Conservation (phyloP, 495 filamentous ascomycete species). For the Penicillium canescens region DNA sequence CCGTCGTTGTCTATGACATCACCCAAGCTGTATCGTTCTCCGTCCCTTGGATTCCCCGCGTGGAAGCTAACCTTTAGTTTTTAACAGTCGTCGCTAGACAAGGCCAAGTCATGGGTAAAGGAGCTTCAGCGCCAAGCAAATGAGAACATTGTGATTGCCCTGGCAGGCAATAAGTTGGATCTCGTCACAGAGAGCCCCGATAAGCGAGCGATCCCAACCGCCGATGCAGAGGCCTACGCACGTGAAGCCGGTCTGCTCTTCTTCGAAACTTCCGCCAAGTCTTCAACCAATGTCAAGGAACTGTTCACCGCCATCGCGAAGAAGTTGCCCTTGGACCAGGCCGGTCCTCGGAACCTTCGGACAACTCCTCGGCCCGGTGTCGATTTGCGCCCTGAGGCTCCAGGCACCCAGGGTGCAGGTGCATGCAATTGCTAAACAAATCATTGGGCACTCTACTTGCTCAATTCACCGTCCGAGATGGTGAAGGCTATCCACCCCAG, state of each 20-base stretch:
- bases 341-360: slow-evolving; percentile 78
- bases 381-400: slow-evolving; percentile 74
- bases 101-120: slow-evolving; percentile 99
- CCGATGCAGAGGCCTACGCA: slow-evolving; percentile 93
- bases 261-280: slow-evolving; percentile 98
- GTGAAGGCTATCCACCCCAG: not conserved
- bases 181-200: slow-evolving; percentile 85
- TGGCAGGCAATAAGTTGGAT: slow-evolving; percentile 97
- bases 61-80: slow-evolving; percentile 2
- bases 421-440: slow-evolving; percentile 71
- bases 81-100: slow-evolving; percentile 85
- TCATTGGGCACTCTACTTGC: not conserved
- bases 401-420: slow-evolving; percentile 70
- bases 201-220: slow-evolving; percentile 85
- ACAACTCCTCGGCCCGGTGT: slow-evolving; percentile 77
- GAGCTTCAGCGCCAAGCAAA: slow-evolving; percentile 98
- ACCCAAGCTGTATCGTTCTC: slow-evolving; percentile 81
- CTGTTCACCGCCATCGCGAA: slow-evolving; percentile 97
- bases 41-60: not conserved
- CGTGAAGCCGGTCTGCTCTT: slow-evolving; percentile 90
- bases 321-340: slow-evolving; percentile 95
- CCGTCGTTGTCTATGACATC: slow-evolving; percentile 98
- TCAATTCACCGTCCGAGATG: slow-evolving; percentile 2
- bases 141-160: slow-evolving; percentile 98
- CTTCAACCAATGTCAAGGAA: slow-evolving; percentile 90